Evolutionary conservation across 2,329 filamentous ascomycete genomes (phyloP).

Genomic region (Phialophora verrucosa): DNA sequence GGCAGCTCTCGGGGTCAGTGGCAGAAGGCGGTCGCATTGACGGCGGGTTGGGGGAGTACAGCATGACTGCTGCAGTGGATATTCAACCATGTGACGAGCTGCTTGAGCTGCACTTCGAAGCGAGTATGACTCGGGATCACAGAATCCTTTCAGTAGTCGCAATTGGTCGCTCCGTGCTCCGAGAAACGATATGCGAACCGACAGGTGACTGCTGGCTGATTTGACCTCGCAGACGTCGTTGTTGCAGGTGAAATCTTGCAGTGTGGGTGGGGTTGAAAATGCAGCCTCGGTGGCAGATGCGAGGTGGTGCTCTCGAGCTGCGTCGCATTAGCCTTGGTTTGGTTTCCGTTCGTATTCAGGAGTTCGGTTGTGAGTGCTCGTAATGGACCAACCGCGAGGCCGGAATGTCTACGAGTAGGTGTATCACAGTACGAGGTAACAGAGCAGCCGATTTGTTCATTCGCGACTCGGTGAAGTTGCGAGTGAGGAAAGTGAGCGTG

Average conservation of each 20-base stretch:
- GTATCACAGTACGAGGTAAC: not conserved
- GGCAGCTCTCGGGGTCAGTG: not conserved
- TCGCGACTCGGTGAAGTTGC: no score
- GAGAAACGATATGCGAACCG: not conserved
- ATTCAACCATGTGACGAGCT: not conserved
- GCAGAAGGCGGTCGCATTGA: not conserved
- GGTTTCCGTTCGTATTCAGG: not conserved
- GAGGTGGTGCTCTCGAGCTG: constrained; percentile 11
- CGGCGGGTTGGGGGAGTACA: not conserved
- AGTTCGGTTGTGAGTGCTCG: not conserved
- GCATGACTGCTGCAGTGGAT: not conserved
- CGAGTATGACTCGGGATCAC: not conserved
- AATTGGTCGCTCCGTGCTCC: not conserved
- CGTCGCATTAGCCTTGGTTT: constrained; percentile 32
- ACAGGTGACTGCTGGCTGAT: not conserved
- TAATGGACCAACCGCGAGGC: not conserved
- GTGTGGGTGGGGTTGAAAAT: constrained; percentile 13
- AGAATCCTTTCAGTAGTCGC: not conserved
- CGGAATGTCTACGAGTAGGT: not conserved
- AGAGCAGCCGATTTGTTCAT: not conserved
- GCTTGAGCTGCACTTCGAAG: not conserved
- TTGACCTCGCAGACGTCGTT: not conserved
- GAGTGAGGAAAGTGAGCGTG: not conserved
- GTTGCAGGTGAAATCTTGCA: not conserved
- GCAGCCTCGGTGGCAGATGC: constrained; percentile 14